phyloP scores from a whole-genome alignment of 2,329 filamentous ascomycete species.

The Aspergillus sp. region DNA sequence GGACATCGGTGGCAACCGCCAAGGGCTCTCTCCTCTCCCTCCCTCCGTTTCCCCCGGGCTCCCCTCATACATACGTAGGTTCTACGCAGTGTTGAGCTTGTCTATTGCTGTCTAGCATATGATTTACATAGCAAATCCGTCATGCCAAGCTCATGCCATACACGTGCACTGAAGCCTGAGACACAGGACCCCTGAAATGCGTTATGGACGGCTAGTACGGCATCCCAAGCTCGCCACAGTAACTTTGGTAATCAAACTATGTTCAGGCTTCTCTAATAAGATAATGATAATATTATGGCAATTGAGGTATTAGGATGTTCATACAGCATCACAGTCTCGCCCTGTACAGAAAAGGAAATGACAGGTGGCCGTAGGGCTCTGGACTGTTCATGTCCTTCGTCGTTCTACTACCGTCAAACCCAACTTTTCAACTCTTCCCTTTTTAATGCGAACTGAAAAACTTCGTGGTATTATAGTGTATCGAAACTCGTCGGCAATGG shows the following conservation, averaged over 20 bases:
- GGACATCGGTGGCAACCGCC: not conserved
- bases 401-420: not conserved
- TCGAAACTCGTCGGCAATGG: constrained; percentile 7
- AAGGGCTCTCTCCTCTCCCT: not conserved
- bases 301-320: constrained; percentile 5
- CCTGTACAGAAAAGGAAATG: not conserved
- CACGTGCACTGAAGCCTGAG: too few relatives aligned
- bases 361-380: not conserved
- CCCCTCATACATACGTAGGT: not conserved
- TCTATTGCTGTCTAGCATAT: not conserved
- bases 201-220: not conserved
- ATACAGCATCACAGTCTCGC: not conserved
- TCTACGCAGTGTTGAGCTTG: not conserved
- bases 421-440: not conserved
- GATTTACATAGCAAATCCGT: too few relatives aligned
- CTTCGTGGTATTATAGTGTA: not conserved
- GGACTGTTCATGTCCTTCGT: not conserved
- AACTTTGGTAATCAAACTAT: not conserved
- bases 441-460: not conserved
- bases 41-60: not conserved
- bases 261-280: not conserved
- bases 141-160: too few relatives aligned
- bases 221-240: not conserved
- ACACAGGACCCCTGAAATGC: not conserved
- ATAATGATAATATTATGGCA: constrained; percentile 5